phyloP scores from a whole-genome alignment of 2,329 filamentous ascomycete species.

The Microdochium bolleyi region DNA sequence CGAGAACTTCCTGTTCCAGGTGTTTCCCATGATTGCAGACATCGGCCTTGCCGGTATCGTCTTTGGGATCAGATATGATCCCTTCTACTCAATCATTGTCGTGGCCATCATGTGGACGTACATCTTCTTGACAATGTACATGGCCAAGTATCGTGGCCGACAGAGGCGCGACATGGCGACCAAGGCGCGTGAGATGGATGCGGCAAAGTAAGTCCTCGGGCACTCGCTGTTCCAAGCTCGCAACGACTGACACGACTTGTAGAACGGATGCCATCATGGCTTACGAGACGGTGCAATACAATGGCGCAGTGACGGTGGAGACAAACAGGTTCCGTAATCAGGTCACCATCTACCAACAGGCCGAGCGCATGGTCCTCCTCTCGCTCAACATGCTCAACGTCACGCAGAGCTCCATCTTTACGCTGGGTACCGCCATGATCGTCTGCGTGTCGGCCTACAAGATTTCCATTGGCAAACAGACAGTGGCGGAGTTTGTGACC shows the following conservation, averaged over 20 bases:
- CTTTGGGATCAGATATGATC: slow-evolving; percentile 36
- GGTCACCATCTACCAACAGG: slow-evolving; percentile 46
- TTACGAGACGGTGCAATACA: slow-evolving; percentile 55
- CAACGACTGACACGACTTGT: background rate
- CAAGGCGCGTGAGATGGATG: slow-evolving; percentile 38
- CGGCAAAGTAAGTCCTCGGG: slow-evolving; percentile 30
- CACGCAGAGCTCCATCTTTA: slow-evolving; percentile 56
- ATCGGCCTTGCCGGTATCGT: slow-evolving; percentile 37
- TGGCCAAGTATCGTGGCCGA: slow-evolving; percentile 35
- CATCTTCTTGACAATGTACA: slow-evolving; percentile 41
- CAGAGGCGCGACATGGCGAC: slow-evolving; percentile 34
- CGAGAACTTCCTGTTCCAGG: slow-evolving; percentile 38
- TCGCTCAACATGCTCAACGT: slow-evolving; percentile 53
- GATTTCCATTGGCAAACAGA: slow-evolving; percentile 44
- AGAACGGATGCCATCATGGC: slow-evolving; percentile 38
- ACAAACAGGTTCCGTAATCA: slow-evolving; percentile 48
- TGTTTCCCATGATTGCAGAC: slow-evolving; percentile 42
- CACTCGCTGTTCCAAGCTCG: background rate
- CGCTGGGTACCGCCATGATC: slow-evolving; percentile 49
- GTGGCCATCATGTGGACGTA: slow-evolving; percentile 40
- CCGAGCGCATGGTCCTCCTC: slow-evolving; percentile 47
- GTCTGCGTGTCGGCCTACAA: slow-evolving; percentile 56
- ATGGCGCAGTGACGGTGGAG: slow-evolving; percentile 52
- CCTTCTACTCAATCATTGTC: slow-evolving; percentile 39
- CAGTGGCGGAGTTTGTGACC: slow-evolving; percentile 45